Conservation (phyloP, 345 rosid species). For the Odontarrhena argentea region DNA sequence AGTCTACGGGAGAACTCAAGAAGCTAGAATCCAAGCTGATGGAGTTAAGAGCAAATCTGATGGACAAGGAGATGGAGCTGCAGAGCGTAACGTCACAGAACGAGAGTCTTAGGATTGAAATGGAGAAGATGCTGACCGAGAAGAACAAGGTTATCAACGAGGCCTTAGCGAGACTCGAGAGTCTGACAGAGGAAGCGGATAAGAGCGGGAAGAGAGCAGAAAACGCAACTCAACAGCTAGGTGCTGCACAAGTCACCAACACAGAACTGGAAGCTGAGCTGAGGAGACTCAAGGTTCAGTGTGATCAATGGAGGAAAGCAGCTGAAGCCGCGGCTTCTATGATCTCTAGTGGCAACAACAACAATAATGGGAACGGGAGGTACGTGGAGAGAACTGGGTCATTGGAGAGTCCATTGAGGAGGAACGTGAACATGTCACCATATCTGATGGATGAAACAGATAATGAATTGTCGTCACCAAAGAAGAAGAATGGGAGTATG, state of each 20-base stretch:
- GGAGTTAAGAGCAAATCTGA: slow-evolving; percentile 54
- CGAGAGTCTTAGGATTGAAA: slow-evolving; percentile 56
- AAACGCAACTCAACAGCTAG: slow-evolving; percentile 65
- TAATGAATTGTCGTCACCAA: slow-evolving; percentile 70
- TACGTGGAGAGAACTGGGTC: slow-evolving; percentile 63
- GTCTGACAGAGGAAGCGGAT: slow-evolving; percentile 69
- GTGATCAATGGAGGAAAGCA: slow-evolving; percentile 99
- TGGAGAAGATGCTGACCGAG: slow-evolving; percentile 56
- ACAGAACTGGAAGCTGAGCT: slow-evolving; percentile 82
- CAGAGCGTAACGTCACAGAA: slow-evolving; percentile 51
- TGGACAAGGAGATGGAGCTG: slow-evolving; percentile 60
- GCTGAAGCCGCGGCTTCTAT: slow-evolving; percentile 94
- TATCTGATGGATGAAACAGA: slow-evolving; percentile 66
- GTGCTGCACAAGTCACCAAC: slow-evolving; percentile 70
- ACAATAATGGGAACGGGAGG: slow-evolving; percentile 54
- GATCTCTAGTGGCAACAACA: slow-evolving; percentile 66
- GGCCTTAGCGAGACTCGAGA: slow-evolving; percentile 64
- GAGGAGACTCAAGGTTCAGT: slow-evolving; percentile 89
- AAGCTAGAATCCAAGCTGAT: slow-evolving; percentile 57
- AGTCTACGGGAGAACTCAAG: slow-evolving; percentile 49
- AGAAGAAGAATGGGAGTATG: slow-evolving; percentile 92
- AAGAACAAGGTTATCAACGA: slow-evolving; percentile 54
- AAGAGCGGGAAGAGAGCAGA: slow-evolving; percentile 68
- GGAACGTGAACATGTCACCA: slow-evolving; percentile 61
- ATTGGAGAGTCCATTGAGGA: slow-evolving; percentile 51